A percentile compares a stretch with the other conserved stretches of the same genome.
Conservation (phyloP, 2,329 filamentous ascomycete species). For the Aspergillus latus region DNA sequence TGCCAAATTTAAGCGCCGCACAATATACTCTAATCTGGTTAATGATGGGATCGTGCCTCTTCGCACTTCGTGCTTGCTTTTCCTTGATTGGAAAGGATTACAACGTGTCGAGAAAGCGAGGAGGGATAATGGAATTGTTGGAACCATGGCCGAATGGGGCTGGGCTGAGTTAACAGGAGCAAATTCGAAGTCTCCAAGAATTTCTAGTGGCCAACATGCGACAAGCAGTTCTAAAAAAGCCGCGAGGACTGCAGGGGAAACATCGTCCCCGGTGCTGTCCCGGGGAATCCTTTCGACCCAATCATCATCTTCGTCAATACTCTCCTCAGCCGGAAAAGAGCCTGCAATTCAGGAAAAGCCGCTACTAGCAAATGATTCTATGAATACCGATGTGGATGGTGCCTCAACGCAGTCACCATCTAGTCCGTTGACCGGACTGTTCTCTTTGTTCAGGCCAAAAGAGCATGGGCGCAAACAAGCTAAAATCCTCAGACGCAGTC, state of each 20-base stretch:
- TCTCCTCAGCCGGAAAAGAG: constrained; percentile 23
- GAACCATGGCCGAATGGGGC: constrained; percentile 89
- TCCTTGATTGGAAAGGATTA: constrained; percentile 93
- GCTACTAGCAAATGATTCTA: background rate
- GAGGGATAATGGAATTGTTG: constrained; percentile 85
- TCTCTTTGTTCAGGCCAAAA: constrained; percentile 71
- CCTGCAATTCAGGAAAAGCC: constrained; percentile 20
- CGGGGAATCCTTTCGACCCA: background rate
- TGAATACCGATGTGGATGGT: constrained; percentile 12
- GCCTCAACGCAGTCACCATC: constrained; percentile 27
- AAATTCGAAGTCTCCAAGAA: constrained; percentile 58
- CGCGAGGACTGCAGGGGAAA: constrained; percentile 13
- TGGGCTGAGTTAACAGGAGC: constrained; percentile 85
- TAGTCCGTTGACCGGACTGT: constrained; percentile 62
- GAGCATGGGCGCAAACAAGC: constrained; percentile 46
- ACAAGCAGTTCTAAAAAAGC: constrained; percentile 24
- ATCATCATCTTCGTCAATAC: constrained; percentile 12
- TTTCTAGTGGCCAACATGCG: constrained; percentile 26
- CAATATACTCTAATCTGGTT: constrained; percentile 94
- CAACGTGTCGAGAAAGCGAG: constrained; percentile 92
- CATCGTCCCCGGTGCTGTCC: constrained; percentile 9
- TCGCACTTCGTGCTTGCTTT: constrained; percentile 91
- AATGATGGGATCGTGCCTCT: constrained; percentile 97
- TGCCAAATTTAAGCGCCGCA: constrained; percentile 84
- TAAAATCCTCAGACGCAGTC: constrained; percentile 73